These are phyloP conservation scores for Rhodotorula sp. DNA, from an alignment of 1,284 basidiomycete species.

Conservation along the genomic window DNA sequence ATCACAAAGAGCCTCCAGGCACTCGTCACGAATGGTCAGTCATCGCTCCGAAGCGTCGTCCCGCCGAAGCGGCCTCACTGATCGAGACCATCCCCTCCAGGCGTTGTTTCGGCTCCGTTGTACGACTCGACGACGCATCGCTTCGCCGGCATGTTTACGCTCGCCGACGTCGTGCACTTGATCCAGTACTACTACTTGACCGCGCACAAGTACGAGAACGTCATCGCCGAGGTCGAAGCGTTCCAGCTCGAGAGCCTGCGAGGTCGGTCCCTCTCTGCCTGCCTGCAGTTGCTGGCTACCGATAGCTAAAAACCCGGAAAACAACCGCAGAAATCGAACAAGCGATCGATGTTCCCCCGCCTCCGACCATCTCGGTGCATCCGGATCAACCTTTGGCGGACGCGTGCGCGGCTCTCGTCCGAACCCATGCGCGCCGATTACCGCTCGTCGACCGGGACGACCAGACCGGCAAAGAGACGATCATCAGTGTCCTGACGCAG, in stretches of 20 bases:
- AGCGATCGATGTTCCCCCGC: slow-evolving; percentile 84
- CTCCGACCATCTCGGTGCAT: slow-evolving; percentile 85
- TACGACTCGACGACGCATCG: slow-evolving; percentile 90
- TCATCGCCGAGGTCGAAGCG: slow-evolving; percentile 88
- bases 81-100: slow-evolving; percentile 52
- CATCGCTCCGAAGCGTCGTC: background rate
- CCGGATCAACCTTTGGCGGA: slow-evolving; percentile 86
- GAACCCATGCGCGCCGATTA: slow-evolving; percentile 91
- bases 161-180: slow-evolving; percentile 91
- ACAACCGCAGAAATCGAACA: slow-evolving; percentile 78
- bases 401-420: slow-evolving; percentile 84
- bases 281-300: too few species aligned
- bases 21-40: slow-evolving; percentile 77
- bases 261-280: slow-evolving; percentile 58
- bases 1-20: slow-evolving; percentile 91
- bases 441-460: slow-evolving; percentile 92
- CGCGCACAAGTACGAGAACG: slow-evolving; percentile 80
- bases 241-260: slow-evolving; percentile 83
- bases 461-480: slow-evolving; percentile 91
- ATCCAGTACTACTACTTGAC: slow-evolving; percentile 92
- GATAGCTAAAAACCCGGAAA: too few species aligned
- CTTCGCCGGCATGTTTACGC: slow-evolving; percentile 95
- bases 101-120: slow-evolving; percentile 96
- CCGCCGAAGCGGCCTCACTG: background rate
- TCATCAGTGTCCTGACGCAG: slow-evolving; percentile 94